A percentile compares a stretch with the other conserved stretches of the same genome.
Evolutionary conservation across 2,329 filamentous ascomycete species (phyloP).

Genomic region (Cordyceps tenuipes): DNA sequence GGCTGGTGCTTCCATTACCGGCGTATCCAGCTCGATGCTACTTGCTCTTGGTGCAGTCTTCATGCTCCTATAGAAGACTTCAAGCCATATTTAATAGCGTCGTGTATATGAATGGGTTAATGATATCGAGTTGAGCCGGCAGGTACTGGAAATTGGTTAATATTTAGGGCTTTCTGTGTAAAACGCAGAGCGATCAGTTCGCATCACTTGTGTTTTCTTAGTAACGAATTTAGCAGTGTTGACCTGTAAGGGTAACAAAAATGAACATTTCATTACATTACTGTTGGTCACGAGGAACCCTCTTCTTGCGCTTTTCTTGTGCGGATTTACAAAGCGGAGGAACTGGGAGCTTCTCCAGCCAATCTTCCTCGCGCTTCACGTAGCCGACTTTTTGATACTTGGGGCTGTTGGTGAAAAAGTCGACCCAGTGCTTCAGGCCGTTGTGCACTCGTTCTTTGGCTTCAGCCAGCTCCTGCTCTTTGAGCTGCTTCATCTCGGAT

Average conservation of each 20-base stretch:
- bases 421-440: conserved; percentile 70
- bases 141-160: background rate
- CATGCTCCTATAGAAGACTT: conserved; percentile 28
- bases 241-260: background rate
- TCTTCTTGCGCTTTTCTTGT: conserved; percentile 45
- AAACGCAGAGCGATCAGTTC: background rate
- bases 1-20: conserved; percentile 18
- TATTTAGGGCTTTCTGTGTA: background rate
- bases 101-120: background rate
- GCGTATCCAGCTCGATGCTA: conserved; percentile 34
- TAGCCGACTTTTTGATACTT: conserved; percentile 77
- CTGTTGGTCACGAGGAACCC: conserved; percentile 21
- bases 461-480: conserved; percentile 53
- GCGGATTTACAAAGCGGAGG: conserved; percentile 64
- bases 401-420: conserved; percentile 70
- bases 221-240: background rate
- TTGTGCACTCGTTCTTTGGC: conserved; percentile 59
- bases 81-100: background rate
- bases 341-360: conserved; percentile 53
- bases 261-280: background rate
- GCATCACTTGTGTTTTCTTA: background rate
- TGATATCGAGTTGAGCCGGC: conserved; percentile 1
- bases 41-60: conserved; percentile 35
- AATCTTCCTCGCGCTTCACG: conserved; percentile 53
- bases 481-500: conserved; percentile 43